A percentile compares a stretch with the other conserved stretches of the same genome.
These are phyloP conservation scores for Boletus patriciae DNA, from an alignment of 768 basidiomycete genomes.

Conservation along the genomic window DNA sequence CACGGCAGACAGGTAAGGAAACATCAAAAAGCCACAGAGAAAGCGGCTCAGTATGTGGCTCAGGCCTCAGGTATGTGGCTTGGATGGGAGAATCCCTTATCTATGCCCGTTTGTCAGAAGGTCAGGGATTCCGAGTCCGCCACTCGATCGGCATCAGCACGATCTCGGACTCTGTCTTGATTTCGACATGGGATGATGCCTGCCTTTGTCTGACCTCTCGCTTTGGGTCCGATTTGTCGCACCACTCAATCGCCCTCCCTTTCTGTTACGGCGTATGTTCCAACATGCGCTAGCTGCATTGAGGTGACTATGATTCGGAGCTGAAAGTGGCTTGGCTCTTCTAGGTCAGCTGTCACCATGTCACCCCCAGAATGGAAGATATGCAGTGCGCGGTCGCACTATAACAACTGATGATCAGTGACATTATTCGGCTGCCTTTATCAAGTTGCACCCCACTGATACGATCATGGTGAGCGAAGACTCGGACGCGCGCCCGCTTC, in stretches of 20 bases:
- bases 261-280: not conserved
- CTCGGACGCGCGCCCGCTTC: too few relatives aligned
- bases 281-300: not conserved
- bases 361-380: constrained; percentile 25
- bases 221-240: not conserved
- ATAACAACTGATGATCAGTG: constrained; percentile 10
- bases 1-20: not conserved
- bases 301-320: not conserved
- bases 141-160: not conserved
- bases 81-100: not conserved
- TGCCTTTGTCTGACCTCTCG: not conserved
- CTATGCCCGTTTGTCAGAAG: not conserved
- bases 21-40: not conserved
- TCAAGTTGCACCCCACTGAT: constrained; percentile 9
- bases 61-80: not conserved
- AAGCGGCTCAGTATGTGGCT: not conserved
- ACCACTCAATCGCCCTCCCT: not conserved
- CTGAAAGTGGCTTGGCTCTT: constrained; percentile 4
- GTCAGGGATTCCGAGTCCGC: not conserved
- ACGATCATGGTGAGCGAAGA: constrained; percentile 26
- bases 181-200: not conserved
- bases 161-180: not conserved
- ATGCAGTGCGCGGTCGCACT: constrained; percentile 15
- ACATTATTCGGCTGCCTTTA: constrained; percentile 12
- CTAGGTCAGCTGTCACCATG: constrained; percentile 17